A percentile compares a stretch with the other conserved stretches of the same genome.
Evolutionary conservation across 2,329 filamentous ascomycete species (phyloP).

Genomic region (Aspergillus sp.): DNA sequence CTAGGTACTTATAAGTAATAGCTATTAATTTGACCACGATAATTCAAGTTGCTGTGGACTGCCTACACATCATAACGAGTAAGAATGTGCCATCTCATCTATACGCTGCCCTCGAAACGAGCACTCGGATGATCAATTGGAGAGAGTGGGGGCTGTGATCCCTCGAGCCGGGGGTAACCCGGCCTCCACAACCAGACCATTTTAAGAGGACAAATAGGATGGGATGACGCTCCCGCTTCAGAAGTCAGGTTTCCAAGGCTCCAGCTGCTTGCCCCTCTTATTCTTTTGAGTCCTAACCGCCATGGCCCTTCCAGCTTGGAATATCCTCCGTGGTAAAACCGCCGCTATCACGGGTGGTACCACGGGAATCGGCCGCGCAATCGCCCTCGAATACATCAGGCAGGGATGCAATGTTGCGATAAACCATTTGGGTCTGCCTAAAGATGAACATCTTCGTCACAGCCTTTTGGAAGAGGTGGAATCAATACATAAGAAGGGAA

Average conservation of each 20-base stretch:
- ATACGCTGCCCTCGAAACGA: constrained; percentile 3
- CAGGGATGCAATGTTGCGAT: constrained; percentile 78
- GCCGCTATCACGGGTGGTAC: constrained; percentile 85
- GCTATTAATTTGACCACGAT: neutral
- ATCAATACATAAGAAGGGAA: constrained; percentile 15
- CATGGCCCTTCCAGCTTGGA: constrained; percentile 24
- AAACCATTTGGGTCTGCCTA: constrained; percentile 66
- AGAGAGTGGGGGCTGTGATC: neutral
- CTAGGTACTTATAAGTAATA: neutral
- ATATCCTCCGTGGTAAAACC: constrained; percentile 68
- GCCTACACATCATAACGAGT: neutral
- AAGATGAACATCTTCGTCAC: constrained; percentile 25
- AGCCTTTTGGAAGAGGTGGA: constrained; percentile 4
- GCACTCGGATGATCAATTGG: neutral
- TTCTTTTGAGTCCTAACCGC: too few relatives aligned
- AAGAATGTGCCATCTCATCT: neutral
- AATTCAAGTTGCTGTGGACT: neutral
- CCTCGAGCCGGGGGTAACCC: neutral
- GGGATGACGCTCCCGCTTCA: neutral
- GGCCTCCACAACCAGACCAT: neutral
- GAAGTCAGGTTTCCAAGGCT: too few relatives aligned
- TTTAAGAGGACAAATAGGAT: neutral
- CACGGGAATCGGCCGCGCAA: constrained; percentile 80
- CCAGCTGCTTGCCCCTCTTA: too few relatives aligned
- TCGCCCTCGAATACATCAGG: constrained; percentile 72